Base-by-base conservation (phyloP, 768 basidiomycete genomes). In the Trametes villosa region DNA sequence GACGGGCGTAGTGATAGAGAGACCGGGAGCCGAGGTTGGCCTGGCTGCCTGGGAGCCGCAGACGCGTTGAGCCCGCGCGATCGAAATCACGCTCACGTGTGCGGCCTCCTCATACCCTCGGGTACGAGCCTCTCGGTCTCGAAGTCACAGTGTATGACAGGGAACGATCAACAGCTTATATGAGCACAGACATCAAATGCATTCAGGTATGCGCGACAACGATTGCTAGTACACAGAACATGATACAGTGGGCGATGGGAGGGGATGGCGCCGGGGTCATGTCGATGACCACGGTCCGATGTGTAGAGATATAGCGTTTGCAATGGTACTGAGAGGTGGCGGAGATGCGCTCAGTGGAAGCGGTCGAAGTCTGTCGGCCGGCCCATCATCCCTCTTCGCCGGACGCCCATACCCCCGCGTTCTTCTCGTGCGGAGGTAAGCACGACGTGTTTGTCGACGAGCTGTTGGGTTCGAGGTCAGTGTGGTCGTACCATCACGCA, bases 361-460 rank as follows among this genome's bases (percentile, higher is more conserved):
- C 81, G 78, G 65, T 84, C 79, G 84, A 86, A 89, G 62, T 88
- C 87, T 65, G 70, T 75, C 67, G 67, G 72, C 68, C 62, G 55
- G 2, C 63, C 65, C 67, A 67, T 67, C 65, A 85, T 75, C 68
- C 86, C 81, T 67, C 87, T 75, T 36, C 76, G 71, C 15, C 77
- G 76, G 18, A 75, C 75, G n/a, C 78, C 73, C 64, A 79, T 75
- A 36, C 74, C 58, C 22, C 75, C 72, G 54, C 86, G 81, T 36
- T 89, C 86, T 27, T 84, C 85, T 40, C 84, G 81, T 55, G 78
- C 72, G 22, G 86, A 84, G 38, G 83, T 78, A 30, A 92, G 68
- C 22, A 90, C 71, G 38, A 81, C 65, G 67, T 94, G 90, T 64
- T 90, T 93, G 71, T 94, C 92, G 30, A 94, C 91, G 57, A 94